These are phyloP conservation scores for Dillenia suffruticosa DNA, from an alignment of 164 flowering plant genomes.

Conservation along the genomic window DNA sequence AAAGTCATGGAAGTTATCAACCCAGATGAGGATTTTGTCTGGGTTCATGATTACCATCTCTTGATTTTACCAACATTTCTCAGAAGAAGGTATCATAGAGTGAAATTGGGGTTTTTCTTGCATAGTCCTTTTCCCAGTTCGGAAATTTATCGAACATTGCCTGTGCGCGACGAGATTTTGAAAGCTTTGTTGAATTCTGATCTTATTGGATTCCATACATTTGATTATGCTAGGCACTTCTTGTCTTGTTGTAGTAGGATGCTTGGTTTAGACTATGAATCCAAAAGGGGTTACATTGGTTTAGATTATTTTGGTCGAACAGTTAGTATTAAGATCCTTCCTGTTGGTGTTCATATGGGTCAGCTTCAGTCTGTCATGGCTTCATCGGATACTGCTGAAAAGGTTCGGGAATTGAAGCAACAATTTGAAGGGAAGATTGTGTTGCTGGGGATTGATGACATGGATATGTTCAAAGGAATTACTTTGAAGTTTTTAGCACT, in stretches of 20 bases:
- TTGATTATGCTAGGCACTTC: conserved; percentile 49
- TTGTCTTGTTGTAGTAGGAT: conserved; percentile 43
- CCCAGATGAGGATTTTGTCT: conserved; percentile 37
- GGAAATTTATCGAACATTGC: conserved; percentile 37
- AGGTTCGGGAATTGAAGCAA: conserved; percentile 19
- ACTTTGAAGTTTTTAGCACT: conserved; percentile 52
- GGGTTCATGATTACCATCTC: conserved; percentile 51
- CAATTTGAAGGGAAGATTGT: conserved; percentile 29
- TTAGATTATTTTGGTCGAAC: conserved; percentile 43
- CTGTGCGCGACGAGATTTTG: conserved; percentile 43
- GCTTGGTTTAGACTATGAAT: conserved; percentile 40
- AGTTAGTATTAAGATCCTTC: conserved; percentile 39
- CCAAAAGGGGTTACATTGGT: conserved; percentile 42
- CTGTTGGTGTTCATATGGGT: conserved; percentile 46
- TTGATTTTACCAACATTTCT: conserved; percentile 37
- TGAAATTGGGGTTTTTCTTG: conserved; percentile 35
- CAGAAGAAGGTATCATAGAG: conserved; percentile 22
- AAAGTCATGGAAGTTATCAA: conserved; percentile 26
- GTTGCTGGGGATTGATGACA: conserved; percentile 52
- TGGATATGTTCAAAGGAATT: conserved; percentile 63
- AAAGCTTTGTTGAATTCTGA: conserved; percentile 35
- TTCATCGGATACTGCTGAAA: conserved; percentile 9
- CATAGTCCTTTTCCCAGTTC: conserved; percentile 45
- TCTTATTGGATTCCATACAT: conserved; percentile 47
- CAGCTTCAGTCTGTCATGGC: conserved; percentile 27